Conservation (phyloP, 805 yeast genomes). For the Kodamaea leandrae region DNA sequence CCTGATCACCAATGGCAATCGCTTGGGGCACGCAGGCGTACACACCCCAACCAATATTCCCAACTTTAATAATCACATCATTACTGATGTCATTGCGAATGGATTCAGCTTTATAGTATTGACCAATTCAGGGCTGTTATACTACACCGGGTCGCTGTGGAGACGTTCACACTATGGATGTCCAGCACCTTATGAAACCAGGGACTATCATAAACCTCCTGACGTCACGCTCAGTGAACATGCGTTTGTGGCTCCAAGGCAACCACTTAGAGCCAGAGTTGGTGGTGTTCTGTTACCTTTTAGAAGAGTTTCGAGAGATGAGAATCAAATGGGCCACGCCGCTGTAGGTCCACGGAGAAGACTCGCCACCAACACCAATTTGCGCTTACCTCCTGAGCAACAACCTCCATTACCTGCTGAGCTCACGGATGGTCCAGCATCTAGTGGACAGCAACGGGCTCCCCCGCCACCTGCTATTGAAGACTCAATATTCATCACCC, state of each 20-base stretch:
- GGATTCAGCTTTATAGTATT: conserved; percentile 64
- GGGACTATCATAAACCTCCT: conserved; percentile 20
- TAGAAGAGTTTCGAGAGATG: not conserved
- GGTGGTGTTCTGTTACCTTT: conserved; percentile 3
- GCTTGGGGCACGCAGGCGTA: conserved; percentile 24
- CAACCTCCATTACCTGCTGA: conserved; percentile 15
- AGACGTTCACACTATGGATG: conserved; percentile 15
- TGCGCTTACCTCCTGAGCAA: conserved; percentile 23
- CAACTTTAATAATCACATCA: conserved; percentile 30
- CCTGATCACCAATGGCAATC: conserved; percentile 13
- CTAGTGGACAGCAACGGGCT: too few species aligned
- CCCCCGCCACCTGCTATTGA: not conserved
- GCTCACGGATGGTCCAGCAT: too few species aligned
- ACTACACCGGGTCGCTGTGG: conserved; percentile 47
- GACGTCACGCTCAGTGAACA: not conserved
- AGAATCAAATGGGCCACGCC: conserved; percentile 1
- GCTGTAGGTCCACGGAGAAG: conserved; percentile 11
- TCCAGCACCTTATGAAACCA: conserved; percentile 27
- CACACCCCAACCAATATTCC: conserved; percentile 38
- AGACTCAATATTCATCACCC: conserved; percentile 15
- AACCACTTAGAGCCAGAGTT: not conserved
- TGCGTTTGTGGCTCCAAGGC: not conserved
- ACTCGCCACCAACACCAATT: conserved; percentile 17
- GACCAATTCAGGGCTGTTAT: conserved; percentile 54
- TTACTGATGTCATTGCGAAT: conserved; percentile 55